Evolutionary conservation across 2,329 filamentous ascomycete genomes (phyloP).

Genomic region (Endothia cerciana): DNA sequence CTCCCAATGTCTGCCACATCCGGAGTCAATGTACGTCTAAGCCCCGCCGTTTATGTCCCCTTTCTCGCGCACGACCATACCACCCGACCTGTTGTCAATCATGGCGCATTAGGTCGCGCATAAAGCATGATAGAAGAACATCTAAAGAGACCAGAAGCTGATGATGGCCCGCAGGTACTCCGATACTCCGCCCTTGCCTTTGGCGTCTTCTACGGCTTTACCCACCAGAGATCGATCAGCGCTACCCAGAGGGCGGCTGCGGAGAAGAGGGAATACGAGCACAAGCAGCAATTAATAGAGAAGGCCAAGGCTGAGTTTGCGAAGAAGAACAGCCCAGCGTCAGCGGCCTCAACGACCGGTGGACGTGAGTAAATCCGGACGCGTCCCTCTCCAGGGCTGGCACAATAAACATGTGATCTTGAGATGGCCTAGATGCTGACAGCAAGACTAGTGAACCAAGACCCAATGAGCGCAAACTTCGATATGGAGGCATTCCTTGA

Average conservation of each 20-base stretch:
- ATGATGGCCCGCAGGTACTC: slow-evolving; percentile 69
- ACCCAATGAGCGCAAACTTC: slow-evolving; percentile 87
- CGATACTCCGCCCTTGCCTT: slow-evolving; percentile 93
- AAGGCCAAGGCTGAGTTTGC: slow-evolving; percentile 90
- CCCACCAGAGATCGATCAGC: slow-evolving; percentile 84
- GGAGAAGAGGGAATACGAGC: slow-evolving; percentile 81
- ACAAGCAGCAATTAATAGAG: slow-evolving; percentile 89
- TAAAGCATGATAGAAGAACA: slow-evolving; percentile 7
- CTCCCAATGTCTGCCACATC: slow-evolving; percentile 65
- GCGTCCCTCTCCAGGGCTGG: background rate
- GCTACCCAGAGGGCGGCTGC: slow-evolving; percentile 71
- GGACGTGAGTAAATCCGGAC: slow-evolving; percentile 37
- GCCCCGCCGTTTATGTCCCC: slow-evolving; percentile 21
- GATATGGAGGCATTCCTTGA: slow-evolving; percentile 86
- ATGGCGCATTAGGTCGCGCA: slow-evolving; percentile 2
- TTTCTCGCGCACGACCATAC: slow-evolving; percentile 28
- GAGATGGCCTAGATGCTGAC: slow-evolving; percentile 28
- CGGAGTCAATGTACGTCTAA: slow-evolving; percentile 66
- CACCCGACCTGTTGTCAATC: slow-evolving; percentile 23
- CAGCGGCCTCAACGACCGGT: slow-evolving; percentile 38
- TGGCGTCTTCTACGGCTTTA: slow-evolving; percentile 94
- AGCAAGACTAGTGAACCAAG: slow-evolving; percentile 42
- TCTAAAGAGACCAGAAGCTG: slow-evolving; percentile 10
- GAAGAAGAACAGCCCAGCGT: slow-evolving; percentile 68
- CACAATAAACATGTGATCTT: slow-evolving; percentile 32